A percentile compares a stretch with the other conserved stretches of the same genome.
phyloP scores from a whole-genome alignment of 805 yeast genomes.

The Limtongia smithiae region DNA sequence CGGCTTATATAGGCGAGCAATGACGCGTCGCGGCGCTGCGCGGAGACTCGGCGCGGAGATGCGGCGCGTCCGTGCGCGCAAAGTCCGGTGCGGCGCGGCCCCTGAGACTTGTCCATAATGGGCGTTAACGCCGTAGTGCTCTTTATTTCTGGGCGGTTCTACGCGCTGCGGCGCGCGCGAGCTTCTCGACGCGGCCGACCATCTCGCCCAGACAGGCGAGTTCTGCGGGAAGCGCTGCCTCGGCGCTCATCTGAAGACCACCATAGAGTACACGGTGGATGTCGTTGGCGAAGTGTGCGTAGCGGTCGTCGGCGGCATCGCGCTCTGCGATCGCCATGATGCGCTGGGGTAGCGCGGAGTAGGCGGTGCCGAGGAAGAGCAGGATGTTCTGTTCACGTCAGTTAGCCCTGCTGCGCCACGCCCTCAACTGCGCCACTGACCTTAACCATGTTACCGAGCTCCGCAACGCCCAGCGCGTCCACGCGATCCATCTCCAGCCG shows the following conservation, averaged over 20 bases:
- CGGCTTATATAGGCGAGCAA: too few species aligned
- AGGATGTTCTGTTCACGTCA: conserved; percentile 24
- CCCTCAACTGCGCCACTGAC: too few species aligned
- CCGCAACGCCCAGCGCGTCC: conserved; percentile 22
- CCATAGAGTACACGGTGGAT: conserved; percentile 20
- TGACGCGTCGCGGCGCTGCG: too few species aligned
- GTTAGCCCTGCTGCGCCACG: too few species aligned
- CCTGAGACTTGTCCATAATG: too few species aligned
- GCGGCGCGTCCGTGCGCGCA: too few species aligned
- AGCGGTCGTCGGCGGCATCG: conserved; percentile 19
- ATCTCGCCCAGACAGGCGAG: conserved; percentile 23
- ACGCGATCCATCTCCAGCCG: conserved; percentile 26
- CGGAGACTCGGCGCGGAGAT: too few species aligned
- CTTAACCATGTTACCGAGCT: conserved; percentile 28
- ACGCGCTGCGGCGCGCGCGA: conserved; percentile 14
- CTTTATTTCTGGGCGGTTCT: not conserved
- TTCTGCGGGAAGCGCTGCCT: conserved; percentile 10
- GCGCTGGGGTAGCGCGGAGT: conserved; percentile 36
- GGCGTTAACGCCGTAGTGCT: not conserved
- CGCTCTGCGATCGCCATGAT: conserved; percentile 16
- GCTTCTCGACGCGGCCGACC: conserved; percentile 21
- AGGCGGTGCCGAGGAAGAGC: conserved; percentile 49
- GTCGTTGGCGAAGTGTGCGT: conserved; percentile 29
- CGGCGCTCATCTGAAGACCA: conserved; percentile 20
- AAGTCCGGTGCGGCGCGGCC: too few species aligned